These are phyloP conservation scores for Curvularia hawaiiensis DNA, from an alignment of 2,329 filamentous ascomycete genomes.

Conservation along the genomic window DNA sequence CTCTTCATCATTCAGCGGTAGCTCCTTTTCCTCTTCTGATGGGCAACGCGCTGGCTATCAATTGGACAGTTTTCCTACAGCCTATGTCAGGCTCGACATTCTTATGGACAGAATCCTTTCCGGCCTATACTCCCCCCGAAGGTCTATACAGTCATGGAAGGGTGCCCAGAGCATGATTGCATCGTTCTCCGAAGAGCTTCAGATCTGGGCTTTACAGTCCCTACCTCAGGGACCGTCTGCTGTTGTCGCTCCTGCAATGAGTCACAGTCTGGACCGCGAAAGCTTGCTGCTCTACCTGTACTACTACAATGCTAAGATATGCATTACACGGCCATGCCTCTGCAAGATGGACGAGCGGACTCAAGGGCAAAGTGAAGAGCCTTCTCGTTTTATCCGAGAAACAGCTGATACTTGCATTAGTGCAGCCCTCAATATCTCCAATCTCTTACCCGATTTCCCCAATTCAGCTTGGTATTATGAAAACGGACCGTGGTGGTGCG, in stretches of 20 bases:
- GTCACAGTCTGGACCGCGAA: slow-evolving; percentile 16
- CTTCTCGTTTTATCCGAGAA: slow-evolving; percentile 36
- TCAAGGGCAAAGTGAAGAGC: slow-evolving; percentile 36
- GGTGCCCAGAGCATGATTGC: slow-evolving; percentile 29
- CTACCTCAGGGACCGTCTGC: slow-evolving; percentile 26
- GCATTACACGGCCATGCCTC: slow-evolving; percentile 47
- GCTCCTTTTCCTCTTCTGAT: background rate
- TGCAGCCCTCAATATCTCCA: slow-evolving; percentile 40
- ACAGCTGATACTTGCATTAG: slow-evolving; percentile 42
- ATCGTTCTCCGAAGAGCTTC: slow-evolving; percentile 33
- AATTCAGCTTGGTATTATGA: slow-evolving; percentile 25
- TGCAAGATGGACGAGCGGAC: slow-evolving; percentile 44
- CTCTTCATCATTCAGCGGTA: background rate
- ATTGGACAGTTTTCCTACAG: slow-evolving; percentile 1
- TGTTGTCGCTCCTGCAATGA: background rate
- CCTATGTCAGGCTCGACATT: slow-evolving; percentile 18
- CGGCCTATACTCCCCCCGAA: slow-evolving; percentile 41
- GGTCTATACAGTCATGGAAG: slow-evolving; percentile 42
- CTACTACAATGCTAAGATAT: slow-evolving; percentile 43
- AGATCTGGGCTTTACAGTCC: slow-evolving; percentile 31
- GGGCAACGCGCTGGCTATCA: background rate
- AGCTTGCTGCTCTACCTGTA: slow-evolving; percentile 29
- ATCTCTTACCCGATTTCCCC: slow-evolving; percentile 37
- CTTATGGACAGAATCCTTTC: slow-evolving; percentile 24
- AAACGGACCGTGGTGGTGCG: slow-evolving; percentile 47